These are phyloP conservation scores for Kodamaea laetipori DNA, from an alignment of 805 yeast genomes.

Conservation along the genomic window DNA sequence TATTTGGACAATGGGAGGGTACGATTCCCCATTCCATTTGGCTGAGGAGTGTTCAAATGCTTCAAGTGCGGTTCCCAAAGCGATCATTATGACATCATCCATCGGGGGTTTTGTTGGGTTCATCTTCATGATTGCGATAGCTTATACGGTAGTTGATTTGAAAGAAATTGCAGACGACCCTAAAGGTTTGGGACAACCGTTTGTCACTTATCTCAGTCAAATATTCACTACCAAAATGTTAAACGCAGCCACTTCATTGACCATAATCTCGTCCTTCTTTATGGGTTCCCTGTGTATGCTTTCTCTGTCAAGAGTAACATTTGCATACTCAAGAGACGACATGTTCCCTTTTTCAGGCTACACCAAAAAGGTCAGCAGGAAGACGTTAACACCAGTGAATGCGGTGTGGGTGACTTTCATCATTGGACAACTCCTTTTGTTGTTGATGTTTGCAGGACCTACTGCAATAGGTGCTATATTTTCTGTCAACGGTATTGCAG, in stretches of 20 bases:
- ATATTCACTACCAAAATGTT: slow-evolving; percentile 45
- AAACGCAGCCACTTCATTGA: slow-evolving; percentile 43
- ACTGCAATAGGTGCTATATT: slow-evolving; percentile 72
- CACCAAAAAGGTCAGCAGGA: slow-evolving; percentile 51
- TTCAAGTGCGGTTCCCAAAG: slow-evolving; percentile 61
- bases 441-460: slow-evolving; percentile 64
- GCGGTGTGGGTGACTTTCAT: slow-evolving; percentile 63
- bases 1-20: slow-evolving; percentile 74
- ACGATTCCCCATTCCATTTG: slow-evolving; percentile 73
- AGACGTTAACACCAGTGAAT: slow-evolving; percentile 62
- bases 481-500: slow-evolving; percentile 71
- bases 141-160: slow-evolving; percentile 59
- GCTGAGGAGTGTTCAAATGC: slow-evolving; percentile 75
- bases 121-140: slow-evolving; percentile 58
- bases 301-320: slow-evolving; percentile 69
- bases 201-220: slow-evolving; percentile 56
- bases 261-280: slow-evolving; percentile 43
- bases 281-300: slow-evolving; percentile 61
- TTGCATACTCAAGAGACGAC: slow-evolving; percentile 68
- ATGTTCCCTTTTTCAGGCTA: slow-evolving; percentile 58
- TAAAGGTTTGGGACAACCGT: slow-evolving; percentile 59
- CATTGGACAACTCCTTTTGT: slow-evolving; percentile 55
- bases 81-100: slow-evolving; percentile 59
- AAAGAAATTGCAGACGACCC: slow-evolving; percentile 48
- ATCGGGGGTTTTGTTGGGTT: slow-evolving; percentile 60